These are phyloP conservation scores for Leishmania lainsoni DNA, from an alignment of 208 protist genomes.

Conservation along the genomic window DNA sequence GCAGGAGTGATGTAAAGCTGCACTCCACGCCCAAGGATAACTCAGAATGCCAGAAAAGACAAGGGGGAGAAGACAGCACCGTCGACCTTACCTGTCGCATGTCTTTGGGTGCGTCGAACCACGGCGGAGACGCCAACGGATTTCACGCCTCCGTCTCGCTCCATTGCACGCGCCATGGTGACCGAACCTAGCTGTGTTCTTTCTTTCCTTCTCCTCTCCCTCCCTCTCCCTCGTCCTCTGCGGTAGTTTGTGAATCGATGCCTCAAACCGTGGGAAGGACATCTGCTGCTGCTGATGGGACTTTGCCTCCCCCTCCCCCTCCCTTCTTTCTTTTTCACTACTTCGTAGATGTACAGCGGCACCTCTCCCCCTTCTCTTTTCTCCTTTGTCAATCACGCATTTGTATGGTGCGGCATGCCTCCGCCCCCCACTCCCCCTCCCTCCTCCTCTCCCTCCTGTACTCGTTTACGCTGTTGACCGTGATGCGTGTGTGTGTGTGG, in stretches of 20 bases:
- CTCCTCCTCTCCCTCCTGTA: not conserved
- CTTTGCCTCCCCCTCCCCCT: not conserved
- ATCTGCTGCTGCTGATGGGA: not conserved
- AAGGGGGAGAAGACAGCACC: not conserved
- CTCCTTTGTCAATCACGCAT: not conserved
- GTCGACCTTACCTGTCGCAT: not conserved
- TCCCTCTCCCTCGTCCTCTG: constrained; percentile 1
- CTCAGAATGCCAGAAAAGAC: not conserved
- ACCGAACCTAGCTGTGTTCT: not conserved
- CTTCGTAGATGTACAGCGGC: constrained; percentile 8
- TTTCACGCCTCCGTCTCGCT: not conserved
- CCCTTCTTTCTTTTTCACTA: not conserved
- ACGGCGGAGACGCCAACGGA: not conserved
- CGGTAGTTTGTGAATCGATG: not conserved
- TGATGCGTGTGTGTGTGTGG: not conserved
- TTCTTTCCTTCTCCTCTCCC: constrained; percentile 1
- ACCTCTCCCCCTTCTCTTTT: not conserved
- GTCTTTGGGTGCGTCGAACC: not conserved
- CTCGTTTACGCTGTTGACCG: not conserved
- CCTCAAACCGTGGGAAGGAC: not conserved
- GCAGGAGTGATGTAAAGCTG: not conserved
- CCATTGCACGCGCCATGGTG: not conserved
- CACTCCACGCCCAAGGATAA: not conserved
- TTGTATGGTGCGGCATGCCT: not conserved
- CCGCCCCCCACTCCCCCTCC: not conserved